Conservation (phyloP, 768 basidiomycete genomes). For the Lactarius quietus region DNA sequence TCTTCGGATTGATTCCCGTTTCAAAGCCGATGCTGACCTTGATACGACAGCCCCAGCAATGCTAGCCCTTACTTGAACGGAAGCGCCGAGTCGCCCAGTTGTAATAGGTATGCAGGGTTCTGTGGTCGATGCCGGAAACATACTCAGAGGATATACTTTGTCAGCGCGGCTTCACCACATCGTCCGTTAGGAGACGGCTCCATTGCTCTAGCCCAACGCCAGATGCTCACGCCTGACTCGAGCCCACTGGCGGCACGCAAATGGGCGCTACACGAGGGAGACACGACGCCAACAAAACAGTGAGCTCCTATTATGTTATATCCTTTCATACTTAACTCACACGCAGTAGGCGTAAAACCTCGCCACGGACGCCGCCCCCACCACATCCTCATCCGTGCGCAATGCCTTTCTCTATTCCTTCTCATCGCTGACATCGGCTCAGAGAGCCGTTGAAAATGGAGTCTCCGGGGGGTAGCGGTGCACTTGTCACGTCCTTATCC, state of each 20-base stretch:
- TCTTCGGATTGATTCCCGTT: not conserved
- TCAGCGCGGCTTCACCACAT: conserved; percentile 12
- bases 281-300: conserved; percentile 20
- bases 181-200: conserved; percentile 2
- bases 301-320: not conserved
- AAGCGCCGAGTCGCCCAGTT: conserved; percentile 14
- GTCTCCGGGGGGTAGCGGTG: conserved; percentile 16
- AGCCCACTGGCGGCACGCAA: conserved; percentile 20
- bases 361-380: conserved; percentile 10
- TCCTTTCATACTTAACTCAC: not conserved
- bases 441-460: conserved; percentile 10
- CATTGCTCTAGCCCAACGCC: conserved; percentile 4
- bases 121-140: not conserved
- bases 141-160: not conserved
- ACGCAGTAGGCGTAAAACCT: conserved; percentile 16
- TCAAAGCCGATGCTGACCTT: not conserved
- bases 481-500: conserved; percentile 20
- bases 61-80: conserved; percentile 22
- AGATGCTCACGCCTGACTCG: conserved; percentile 25
- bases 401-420: not conserved
- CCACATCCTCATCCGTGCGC: conserved; percentile 9
- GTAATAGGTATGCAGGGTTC: conserved; percentile 6
- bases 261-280: conserved; percentile 19
- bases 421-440: not conserved
- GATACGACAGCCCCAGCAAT: conserved; percentile 17